These are phyloP conservation scores for Microdochium trichocladiopsis DNA, from an alignment of 2,329 filamentous ascomycete species.

Conservation along the genomic window DNA sequence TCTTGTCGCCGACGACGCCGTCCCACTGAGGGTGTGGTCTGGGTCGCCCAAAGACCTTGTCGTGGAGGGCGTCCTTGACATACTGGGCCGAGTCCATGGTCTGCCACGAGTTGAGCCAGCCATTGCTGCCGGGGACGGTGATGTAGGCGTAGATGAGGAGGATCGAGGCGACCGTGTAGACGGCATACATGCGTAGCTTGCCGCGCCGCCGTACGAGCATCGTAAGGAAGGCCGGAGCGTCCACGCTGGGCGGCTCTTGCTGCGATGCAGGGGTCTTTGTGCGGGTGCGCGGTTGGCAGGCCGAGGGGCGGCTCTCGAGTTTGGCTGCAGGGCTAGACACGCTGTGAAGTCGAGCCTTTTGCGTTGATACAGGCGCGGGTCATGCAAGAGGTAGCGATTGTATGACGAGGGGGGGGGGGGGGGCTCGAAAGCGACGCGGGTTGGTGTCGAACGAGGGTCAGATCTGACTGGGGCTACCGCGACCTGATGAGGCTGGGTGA, in stretches of 20 bases:
- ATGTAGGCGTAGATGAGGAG: neutral
- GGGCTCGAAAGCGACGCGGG: no score
- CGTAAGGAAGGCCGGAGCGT: neutral
- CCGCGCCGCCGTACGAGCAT: neutral
- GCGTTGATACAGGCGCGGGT: no score
- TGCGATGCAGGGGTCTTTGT: neutral
- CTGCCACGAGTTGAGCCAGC: neutral
- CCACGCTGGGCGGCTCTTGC: neutral
- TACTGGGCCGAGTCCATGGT: neutral
- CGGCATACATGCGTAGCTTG: neutral
- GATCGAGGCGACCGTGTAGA: neutral
- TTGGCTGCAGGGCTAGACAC: no score
- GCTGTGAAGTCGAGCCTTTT: no score
- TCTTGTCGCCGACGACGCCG: neutral
- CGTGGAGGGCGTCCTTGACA: neutral
- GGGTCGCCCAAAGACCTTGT: neutral
- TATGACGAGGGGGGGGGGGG: no score
- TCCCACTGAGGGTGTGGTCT: neutral
- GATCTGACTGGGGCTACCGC: no score
- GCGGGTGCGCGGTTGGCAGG: no score
- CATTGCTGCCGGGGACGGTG: conserved; percentile 1
- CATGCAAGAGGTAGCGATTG: no score
- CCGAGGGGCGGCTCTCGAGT: no score
- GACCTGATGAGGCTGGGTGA: no score
- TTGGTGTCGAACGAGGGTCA: no score